A percentile compares a stretch with the other conserved stretches of the same genome.
phyloP scores from a whole-genome alignment of 1,284 basidiomycete species.

The Blastosporella zonata region DNA sequence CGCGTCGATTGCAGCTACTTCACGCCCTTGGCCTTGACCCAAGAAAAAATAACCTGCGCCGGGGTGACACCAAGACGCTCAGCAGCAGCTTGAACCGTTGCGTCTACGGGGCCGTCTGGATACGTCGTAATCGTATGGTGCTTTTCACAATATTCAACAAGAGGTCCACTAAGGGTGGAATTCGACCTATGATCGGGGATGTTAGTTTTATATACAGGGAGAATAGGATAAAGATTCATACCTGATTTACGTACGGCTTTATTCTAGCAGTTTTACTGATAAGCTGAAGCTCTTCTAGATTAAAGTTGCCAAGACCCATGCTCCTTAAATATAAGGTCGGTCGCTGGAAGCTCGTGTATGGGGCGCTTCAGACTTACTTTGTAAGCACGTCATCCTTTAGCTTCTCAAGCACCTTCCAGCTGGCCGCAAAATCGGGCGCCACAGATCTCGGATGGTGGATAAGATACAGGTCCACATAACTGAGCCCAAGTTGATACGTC shows the following conservation, averaged over 20 bases:
- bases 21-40: constrained; percentile 64
- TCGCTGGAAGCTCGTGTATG: background rate
- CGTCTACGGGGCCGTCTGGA: constrained; percentile 75
- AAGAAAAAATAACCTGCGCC: constrained; percentile 70
- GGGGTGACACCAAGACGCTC: constrained; percentile 55
- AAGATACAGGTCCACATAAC: constrained; percentile 72
- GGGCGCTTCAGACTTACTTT: constrained; percentile 38
- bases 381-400: constrained; percentile 59
- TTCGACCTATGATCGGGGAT: constrained; percentile 40
- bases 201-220: background rate
- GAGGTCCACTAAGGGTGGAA: constrained; percentile 68
- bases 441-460: constrained; percentile 52
- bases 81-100: constrained; percentile 55
- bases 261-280: constrained; percentile 56
- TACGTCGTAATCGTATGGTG: constrained; percentile 66
- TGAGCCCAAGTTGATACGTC: constrained; percentile 52
- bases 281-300: constrained; percentile 53
- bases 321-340: constrained; percentile 42
- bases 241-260: constrained; percentile 77
- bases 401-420: constrained; percentile 68
- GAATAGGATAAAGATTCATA: constrained; percentile 22
- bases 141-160: constrained; percentile 56
- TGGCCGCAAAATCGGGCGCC: constrained; percentile 44
- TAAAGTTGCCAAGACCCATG: constrained; percentile 82
- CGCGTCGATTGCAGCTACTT: background rate